Base-by-base conservation (phyloP, 2,329 filamentous ascomycete genomes). In the Pyrenophora seminiperda region DNA sequence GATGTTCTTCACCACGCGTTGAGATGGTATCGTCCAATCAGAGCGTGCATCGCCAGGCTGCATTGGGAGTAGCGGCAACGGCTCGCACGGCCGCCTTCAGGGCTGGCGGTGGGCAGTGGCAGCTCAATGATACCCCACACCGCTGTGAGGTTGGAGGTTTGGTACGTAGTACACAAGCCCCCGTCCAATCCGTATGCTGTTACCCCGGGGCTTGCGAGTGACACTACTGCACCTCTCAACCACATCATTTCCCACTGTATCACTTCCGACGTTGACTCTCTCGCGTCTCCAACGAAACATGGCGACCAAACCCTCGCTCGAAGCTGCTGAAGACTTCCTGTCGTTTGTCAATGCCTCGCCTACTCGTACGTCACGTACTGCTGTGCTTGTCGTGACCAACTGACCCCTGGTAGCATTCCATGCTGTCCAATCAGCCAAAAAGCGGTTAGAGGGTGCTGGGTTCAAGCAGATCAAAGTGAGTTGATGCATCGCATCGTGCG, bases 281-380 rank as follows among this genome's bases (percentile, higher is more conserved):
- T 57, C 56, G 39, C 54, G 48, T 58, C 50, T 61, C 44, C 32
- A 57, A 11, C 55, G 56, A 47, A 64, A 61, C 54, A 74, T 74
- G 72, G 53, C 71, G 19, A 54, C 66, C 59, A 74, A 73, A 51
- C 71, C 73, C 10, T 75, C 76, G 1, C 67, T 77, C 48, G 65
- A 75, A 54, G 76, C 70, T 47, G 90, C 90, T 46, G 78, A 88
- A 75, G 90, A 95, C 79, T 96, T 97, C 74, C 77, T 96, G 70
- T 88, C 90, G 76, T 97, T 96, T 77, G 87, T 97, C 73, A 96
- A 97, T 76, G 89, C 87, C 57, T 97, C 92, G 50, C 94, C 94
- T 10, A 96, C 92, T 44, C 93, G 92, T 96, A 81, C 64, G 85
- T 73, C 41, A 39, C 40, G 13, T 36, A 27, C 15, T 24, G 2